Conservation (phyloP, 352 stramenopile genomes). For the Globisporangium spinosum region DNA sequence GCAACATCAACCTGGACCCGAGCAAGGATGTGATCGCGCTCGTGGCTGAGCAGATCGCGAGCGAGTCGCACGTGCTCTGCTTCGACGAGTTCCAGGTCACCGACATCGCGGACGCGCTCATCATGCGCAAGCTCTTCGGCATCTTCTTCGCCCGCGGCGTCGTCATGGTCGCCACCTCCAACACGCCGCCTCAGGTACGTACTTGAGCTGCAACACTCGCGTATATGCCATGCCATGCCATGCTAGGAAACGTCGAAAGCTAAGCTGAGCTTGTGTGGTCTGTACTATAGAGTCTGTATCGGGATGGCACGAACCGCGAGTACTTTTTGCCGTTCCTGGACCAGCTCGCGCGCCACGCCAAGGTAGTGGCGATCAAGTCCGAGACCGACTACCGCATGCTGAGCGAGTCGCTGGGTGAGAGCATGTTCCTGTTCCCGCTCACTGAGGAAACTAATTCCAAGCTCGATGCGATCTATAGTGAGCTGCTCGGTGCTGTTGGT, state of each 20-base stretch:
- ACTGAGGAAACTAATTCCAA: conserved; percentile 24
- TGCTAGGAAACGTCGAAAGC: neutral
- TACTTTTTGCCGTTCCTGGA: conserved; percentile 97
- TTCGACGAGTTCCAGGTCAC: conserved; percentile 99
- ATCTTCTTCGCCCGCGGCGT: conserved; percentile 88
- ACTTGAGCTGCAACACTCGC: neutral
- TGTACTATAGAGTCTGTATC: conserved; percentile 87
- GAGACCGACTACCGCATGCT: conserved; percentile 73
- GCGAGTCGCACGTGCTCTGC: conserved; percentile 91
- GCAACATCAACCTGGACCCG: conserved; percentile 80
- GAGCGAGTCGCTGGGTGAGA: conserved; percentile 26
- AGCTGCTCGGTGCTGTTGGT: conserved; percentile 26
- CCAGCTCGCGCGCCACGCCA: conserved; percentile 89
- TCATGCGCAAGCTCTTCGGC: conserved; percentile 94
- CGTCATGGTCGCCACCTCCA: conserved; percentile 95
- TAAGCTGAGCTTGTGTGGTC: neutral
- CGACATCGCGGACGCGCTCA: conserved; percentile 96
- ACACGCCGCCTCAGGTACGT: conserved; percentile 70
- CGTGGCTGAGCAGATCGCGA: conserved; percentile 84
- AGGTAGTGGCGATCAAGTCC: conserved; percentile 64
- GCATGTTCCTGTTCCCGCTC: conserved; percentile 61
- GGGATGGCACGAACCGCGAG: conserved; percentile 93
- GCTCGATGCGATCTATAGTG: conserved; percentile 44
- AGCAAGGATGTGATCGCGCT: conserved; percentile 65
- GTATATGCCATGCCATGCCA: neutral